These are phyloP conservation scores for Sclerotinia glacialis DNA, from an alignment of 2,329 filamentous ascomycete species.

Conservation along the genomic window DNA sequence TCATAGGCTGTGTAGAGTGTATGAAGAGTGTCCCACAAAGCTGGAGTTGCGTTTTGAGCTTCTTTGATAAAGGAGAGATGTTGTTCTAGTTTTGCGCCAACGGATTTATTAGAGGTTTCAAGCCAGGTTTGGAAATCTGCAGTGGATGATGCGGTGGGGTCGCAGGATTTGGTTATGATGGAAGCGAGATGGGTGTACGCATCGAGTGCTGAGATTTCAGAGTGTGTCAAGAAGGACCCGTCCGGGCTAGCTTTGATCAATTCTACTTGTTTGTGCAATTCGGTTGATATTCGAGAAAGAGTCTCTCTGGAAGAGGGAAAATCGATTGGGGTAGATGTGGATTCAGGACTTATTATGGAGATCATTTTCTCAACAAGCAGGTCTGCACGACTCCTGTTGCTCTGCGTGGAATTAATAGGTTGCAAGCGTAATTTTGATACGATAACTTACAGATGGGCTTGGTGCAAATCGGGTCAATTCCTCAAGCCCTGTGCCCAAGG, in stretches of 20 bases:
- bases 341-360: conserved; percentile 25
- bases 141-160: conserved; percentile 23
- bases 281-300: neutral
- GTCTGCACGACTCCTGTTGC: conserved; percentile 28
- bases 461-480: conserved; percentile 33
- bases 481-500: conserved; percentile 29
- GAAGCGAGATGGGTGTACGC: conserved; percentile 29
- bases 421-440: neutral
- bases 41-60: neutral
- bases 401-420: conserved; percentile 28
- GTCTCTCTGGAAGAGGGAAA: neutral
- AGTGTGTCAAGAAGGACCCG: conserved; percentile 25
- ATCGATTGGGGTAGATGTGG: neutral
- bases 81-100: conserved; percentile 26
- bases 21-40: conserved; percentile 29
- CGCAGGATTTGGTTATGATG: conserved; percentile 28
- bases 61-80: conserved; percentile 17
- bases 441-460: conserved; percentile 32
- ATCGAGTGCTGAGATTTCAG: conserved; percentile 28
- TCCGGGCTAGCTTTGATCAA: neutral
- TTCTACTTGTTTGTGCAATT: conserved; percentile 6
- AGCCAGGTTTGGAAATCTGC: conserved; percentile 23
- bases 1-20: conserved; percentile 37
- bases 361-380: conserved; percentile 31
- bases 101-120: conserved; percentile 26